Evolutionary conservation across 306 rosid species (phyloP).

Genomic region (Sicyos edulis): DNA sequence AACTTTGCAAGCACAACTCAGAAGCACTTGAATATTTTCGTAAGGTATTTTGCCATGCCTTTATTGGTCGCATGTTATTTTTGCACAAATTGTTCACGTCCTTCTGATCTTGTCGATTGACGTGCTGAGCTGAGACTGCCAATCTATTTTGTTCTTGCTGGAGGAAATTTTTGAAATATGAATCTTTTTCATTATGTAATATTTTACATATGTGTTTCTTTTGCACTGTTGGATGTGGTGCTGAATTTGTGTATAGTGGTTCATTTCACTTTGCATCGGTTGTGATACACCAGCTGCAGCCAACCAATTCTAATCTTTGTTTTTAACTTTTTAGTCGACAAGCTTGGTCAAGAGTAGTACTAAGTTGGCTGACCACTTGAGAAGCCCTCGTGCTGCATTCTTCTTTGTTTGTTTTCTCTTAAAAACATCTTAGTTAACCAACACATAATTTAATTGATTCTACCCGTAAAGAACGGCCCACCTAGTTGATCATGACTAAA

Average conservation of each 20-base stretch:
- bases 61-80: background rate
- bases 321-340: background rate
- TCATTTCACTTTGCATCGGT: slow-evolving; percentile 1
- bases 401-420: too few species aligned
- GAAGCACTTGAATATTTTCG: slow-evolving; percentile 91
- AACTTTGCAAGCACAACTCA: slow-evolving; percentile 69
- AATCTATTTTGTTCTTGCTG: slow-evolving; percentile 5
- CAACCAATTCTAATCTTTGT: background rate
- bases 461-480: background rate
- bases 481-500: background rate
- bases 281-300: background rate
- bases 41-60: slow-evolving; percentile 38
- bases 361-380: too few species aligned
- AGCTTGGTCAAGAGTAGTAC: too few species aligned
- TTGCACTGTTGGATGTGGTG: background rate
- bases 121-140: background rate
- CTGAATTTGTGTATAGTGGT: background rate
- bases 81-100: background rate
- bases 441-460: background rate
- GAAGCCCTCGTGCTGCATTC: too few species aligned
- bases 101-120: slow-evolving; percentile 12
- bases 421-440: background rate
- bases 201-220: background rate
- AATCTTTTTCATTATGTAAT: background rate
- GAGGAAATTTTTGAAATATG: background rate